Evolutionary conservation across 129 eudicot species (phyloP).

Genomic region (Ambrosia trifida): DNA sequence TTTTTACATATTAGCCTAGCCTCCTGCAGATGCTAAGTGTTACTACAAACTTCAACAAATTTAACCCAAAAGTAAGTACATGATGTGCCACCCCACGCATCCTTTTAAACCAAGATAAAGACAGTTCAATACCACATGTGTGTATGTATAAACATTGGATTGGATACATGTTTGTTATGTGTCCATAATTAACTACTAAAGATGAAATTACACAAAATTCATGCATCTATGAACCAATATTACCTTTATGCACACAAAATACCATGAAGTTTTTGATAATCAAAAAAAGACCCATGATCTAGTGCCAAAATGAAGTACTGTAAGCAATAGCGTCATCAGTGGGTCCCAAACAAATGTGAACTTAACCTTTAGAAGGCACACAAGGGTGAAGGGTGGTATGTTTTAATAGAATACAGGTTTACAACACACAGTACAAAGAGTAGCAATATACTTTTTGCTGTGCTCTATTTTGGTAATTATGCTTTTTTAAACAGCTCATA

Average conservation of each 20-base stretch:
- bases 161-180: not conserved
- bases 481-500: too few relatives aligned
- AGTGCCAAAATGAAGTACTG: constrained; percentile 1
- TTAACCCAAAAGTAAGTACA: too few relatives aligned
- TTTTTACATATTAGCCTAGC: too few relatives aligned
- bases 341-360: not conserved
- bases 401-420: not conserved
- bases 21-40: too few relatives aligned
- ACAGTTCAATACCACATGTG: too few relatives aligned
- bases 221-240: not conserved
- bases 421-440: not conserved
- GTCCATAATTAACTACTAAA: not conserved
- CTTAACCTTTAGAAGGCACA: not conserved
- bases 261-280: not conserved
- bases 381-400: constrained; percentile 2
- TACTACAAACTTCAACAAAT: too few relatives aligned
- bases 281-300: not conserved
- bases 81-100: too few relatives aligned
- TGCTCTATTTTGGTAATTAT: too few relatives aligned
- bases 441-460: too few relatives aligned
- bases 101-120: too few relatives aligned
- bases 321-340: not conserved
- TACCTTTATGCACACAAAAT: constrained; percentile 14
- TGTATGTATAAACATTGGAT: too few relatives aligned
- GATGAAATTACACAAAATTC: constrained; percentile 11